Conservation (phyloP, 2,329 filamentous ascomycete species). For the Pseudogymnoascus sp. region DNA sequence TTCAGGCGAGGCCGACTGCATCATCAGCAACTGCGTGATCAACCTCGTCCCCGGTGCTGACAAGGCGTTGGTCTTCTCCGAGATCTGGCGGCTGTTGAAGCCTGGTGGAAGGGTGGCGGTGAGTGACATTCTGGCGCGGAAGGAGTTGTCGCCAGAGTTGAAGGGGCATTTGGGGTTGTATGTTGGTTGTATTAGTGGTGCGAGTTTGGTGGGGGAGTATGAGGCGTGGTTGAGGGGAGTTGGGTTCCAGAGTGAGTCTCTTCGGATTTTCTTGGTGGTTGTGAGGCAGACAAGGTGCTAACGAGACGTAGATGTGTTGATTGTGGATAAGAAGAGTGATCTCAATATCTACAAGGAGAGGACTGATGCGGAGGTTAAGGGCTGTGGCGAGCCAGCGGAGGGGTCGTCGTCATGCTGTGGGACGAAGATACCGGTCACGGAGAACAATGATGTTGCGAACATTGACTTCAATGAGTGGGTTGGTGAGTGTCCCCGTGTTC, state of each 20-base stretch:
- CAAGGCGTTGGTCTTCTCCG: slow-evolving; percentile 45
- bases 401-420: slow-evolving; percentile 12
- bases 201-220: slow-evolving; percentile 44
- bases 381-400: slow-evolving; percentile 10
- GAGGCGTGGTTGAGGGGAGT: slow-evolving; percentile 40
- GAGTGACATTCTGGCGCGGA: slow-evolving; percentile 48
- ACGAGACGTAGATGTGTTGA: slow-evolving; percentile 30
- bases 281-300: background rate
- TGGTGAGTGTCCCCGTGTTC: slow-evolving; percentile 30
- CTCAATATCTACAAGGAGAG: slow-evolving; percentile 38
- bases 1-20: slow-evolving; percentile 38
- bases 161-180: slow-evolving; percentile 42
- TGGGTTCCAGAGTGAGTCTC: slow-evolving; percentile 39
- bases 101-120: slow-evolving; percentile 49
- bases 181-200: slow-evolving; percentile 52
- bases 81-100: slow-evolving; percentile 50
- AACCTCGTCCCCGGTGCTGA: slow-evolving; percentile 47
- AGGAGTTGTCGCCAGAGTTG: slow-evolving; percentile 40
- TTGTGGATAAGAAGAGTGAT: slow-evolving; percentile 38
- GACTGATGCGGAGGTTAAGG: slow-evolving; percentile 13
- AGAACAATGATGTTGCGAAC: slow-evolving; percentile 18
- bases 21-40: slow-evolving; percentile 57
- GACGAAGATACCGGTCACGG: background rate
- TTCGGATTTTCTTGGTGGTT: background rate
- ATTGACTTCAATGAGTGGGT: slow-evolving; percentile 43